phyloP scores from a whole-genome alignment of 2,329 filamentous ascomycete genomes.

The Verticillium nubilum region DNA sequence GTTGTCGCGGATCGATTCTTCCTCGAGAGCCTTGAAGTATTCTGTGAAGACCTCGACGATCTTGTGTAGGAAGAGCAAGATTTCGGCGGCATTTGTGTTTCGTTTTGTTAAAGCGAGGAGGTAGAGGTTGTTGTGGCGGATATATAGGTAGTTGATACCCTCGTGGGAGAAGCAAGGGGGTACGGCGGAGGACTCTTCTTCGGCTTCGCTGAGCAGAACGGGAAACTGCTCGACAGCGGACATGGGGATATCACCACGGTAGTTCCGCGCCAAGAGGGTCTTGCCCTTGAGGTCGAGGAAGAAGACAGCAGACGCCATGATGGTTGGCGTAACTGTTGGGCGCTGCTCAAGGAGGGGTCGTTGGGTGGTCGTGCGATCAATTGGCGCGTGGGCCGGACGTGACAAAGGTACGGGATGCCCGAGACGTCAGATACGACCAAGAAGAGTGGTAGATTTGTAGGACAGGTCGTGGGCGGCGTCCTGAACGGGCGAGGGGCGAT shows the following conservation, averaged over 20 bases:
- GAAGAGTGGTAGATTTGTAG: not conserved
- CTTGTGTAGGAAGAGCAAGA: conserved; percentile 95
- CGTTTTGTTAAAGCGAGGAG: conserved; percentile 96
- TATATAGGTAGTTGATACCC: conserved; percentile 99
- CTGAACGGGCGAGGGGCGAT: not conserved
- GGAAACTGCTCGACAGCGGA: conserved; percentile 98
- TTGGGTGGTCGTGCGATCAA: conserved; percentile 16
- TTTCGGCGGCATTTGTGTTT: conserved; percentile 98
- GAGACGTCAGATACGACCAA: conserved; percentile 3
- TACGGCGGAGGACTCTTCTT: conserved; percentile 97
- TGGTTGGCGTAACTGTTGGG: conserved; percentile 21
- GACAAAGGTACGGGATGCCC: conserved; percentile 3
- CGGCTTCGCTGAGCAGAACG: conserved; percentile 89
- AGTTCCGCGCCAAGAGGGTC: conserved; percentile 98
- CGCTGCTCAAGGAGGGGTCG: conserved; percentile 13
- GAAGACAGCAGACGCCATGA: conserved; percentile 96
- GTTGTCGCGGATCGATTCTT: conserved; percentile 98
- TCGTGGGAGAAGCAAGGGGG: conserved; percentile 98
- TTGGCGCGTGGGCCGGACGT: conserved; percentile 19
- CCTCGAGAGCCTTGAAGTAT: conserved; percentile 98
- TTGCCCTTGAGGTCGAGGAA: conserved; percentile 99
- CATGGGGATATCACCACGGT: conserved; percentile 98
- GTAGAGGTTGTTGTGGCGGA: conserved; percentile 98
- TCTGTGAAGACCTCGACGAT: conserved; percentile 98
- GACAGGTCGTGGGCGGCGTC: not conserved